Percentiles rank a stretch among this genome's conserved stretches.
phyloP scores from a whole-genome alignment of 2,329 filamentous ascomycete genomes.

The Cytospora chrysosperma region DNA sequence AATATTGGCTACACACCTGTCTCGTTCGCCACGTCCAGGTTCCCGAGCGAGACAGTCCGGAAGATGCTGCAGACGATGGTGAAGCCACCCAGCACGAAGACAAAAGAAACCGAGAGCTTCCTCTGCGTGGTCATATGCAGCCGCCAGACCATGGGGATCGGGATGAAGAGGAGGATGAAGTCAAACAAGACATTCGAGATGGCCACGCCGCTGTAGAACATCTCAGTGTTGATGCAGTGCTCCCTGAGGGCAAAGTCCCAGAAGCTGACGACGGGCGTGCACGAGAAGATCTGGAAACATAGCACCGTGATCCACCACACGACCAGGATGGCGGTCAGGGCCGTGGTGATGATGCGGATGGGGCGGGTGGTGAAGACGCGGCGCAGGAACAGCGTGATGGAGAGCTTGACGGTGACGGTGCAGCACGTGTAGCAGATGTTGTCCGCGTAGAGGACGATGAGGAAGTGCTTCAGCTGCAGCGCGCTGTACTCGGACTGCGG shows the following conservation, averaged over 20 bases:
- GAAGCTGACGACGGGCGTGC: neutral
- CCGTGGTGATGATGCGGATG: neutral
- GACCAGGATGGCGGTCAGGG: neutral
- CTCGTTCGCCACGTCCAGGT: neutral
- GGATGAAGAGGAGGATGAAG: neutral
- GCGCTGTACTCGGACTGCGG: neutral
- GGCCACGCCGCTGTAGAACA: neutral
- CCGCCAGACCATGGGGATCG: neutral
- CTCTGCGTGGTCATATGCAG: neutral
- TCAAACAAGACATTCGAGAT: neutral
- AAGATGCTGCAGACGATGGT: neutral
- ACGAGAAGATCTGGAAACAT: neutral
- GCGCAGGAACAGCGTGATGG: neutral
- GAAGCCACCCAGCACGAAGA: neutral
- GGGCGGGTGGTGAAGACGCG: neutral
- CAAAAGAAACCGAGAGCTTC: neutral
- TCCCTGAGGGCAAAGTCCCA: neutral
- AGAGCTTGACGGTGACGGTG: neutral
- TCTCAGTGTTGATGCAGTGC: neutral
- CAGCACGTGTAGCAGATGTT: neutral
- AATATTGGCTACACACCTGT: neutral
- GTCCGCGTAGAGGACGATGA: neutral
- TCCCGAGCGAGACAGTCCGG: neutral
- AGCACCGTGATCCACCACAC: constrained; percentile 3
- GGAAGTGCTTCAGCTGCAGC: neutral